Evolutionary conservation across 2,329 filamentous ascomycete genomes (phyloP).

Genomic region (Colletotrichum trifolii): DNA sequence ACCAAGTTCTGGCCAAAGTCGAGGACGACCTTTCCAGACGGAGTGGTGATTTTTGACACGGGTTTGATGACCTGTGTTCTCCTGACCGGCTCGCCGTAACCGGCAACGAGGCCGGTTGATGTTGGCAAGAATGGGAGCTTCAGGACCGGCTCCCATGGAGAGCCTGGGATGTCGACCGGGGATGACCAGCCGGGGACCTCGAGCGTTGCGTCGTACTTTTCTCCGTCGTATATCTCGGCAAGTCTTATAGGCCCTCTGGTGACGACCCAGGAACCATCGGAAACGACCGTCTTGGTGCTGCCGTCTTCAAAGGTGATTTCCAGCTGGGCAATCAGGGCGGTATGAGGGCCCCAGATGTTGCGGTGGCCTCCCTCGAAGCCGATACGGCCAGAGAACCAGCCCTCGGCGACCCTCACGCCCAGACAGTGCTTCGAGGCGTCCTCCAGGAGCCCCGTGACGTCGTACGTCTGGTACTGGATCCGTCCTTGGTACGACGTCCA

Average conservation of each 20-base stretch:
- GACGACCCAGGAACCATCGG: constrained; percentile 10
- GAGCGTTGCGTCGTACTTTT: constrained; percentile 31
- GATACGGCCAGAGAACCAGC: constrained; percentile 54
- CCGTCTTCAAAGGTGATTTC: constrained; percentile 25
- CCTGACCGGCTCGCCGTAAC: constrained; percentile 26
- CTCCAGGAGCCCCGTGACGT: constrained; percentile 50
- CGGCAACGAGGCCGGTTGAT: constrained; percentile 3
- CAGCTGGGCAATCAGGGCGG: constrained; percentile 10
- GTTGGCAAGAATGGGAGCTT: background rate
- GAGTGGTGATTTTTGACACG: constrained; percentile 43
- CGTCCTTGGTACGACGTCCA: constrained; percentile 63
- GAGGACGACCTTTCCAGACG: constrained; percentile 50
- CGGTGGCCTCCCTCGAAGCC: constrained; percentile 33
- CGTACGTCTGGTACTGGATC: constrained; percentile 64
- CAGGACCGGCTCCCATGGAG: background rate
- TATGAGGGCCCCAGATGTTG: constrained; percentile 41
- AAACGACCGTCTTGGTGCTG: background rate
- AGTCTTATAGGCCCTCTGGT: constrained; percentile 20
- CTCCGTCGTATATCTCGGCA: constrained; percentile 37
- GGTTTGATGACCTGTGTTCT: constrained; percentile 45
- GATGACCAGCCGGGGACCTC: constrained; percentile 22
- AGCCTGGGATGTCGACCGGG: background rate
- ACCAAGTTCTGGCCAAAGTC: constrained; percentile 59
- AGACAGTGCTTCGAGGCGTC: constrained; percentile 49
- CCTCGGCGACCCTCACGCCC: constrained; percentile 55